Conservation (phyloP, 2,329 filamentous ascomycete species). For the Claviceps purpurea region DNA sequence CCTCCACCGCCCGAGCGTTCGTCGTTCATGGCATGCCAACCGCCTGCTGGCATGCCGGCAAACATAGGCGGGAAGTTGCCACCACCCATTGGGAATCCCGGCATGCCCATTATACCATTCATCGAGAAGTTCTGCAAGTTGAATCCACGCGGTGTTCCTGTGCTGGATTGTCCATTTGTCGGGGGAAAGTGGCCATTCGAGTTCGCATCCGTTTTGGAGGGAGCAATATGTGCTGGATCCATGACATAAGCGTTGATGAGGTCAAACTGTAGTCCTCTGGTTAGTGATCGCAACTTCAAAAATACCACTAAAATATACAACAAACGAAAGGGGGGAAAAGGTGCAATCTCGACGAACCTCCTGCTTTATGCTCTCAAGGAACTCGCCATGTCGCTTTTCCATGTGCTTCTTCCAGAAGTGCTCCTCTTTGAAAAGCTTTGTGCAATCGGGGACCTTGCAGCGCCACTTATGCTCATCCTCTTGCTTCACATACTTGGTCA, state of each 20-base stretch:
- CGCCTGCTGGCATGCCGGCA: constrained; percentile 32
- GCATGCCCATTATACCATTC: constrained; percentile 45
- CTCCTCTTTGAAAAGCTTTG: constrained; percentile 93
- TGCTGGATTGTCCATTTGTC: constrained; percentile 57
- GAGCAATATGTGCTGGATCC: constrained; percentile 87
- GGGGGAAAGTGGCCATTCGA: constrained; percentile 92
- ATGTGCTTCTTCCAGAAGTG: constrained; percentile 97
- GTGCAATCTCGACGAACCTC: constrained; percentile 54
- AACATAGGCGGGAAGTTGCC: constrained; percentile 42
- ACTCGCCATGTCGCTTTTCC: constrained; percentile 87
- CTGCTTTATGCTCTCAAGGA: constrained; percentile 64
- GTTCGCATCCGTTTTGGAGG: constrained; percentile 84
- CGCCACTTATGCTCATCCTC: constrained; percentile 96
- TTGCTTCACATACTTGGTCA: constrained; percentile 82
- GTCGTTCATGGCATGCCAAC: constrained; percentile 38
- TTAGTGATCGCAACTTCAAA: constrained; percentile 5
- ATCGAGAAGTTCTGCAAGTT: constrained; percentile 62
- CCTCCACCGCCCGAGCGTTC: constrained; percentile 46
- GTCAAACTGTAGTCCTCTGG: constrained; percentile 45
- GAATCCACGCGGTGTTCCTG: constrained; percentile 84
- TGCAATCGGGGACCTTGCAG: constrained; percentile 91
- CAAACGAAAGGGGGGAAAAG: neutral
- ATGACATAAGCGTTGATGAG: constrained; percentile 91
- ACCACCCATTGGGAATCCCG: constrained; percentile 40
- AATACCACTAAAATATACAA: neutral